Base-by-base conservation (phyloP, 192 early-diverging fungal genomes). In the Umbelopsis isabellina region DNA sequence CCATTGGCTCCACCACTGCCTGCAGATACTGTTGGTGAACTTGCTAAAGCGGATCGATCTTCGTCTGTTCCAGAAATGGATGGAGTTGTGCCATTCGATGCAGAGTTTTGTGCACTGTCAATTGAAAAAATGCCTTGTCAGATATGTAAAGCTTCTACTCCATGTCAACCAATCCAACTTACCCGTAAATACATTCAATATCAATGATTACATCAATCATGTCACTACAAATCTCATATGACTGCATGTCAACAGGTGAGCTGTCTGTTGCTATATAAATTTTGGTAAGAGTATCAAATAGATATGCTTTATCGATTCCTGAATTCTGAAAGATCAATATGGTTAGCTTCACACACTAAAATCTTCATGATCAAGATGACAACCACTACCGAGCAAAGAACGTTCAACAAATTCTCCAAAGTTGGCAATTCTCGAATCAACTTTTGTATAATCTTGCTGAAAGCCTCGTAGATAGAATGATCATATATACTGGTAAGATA, bases 221-320 rank as follows among this genome's bases (percentile, higher is more conserved):
- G 75, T 99, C 93, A 66, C 90, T 92, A 66, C 95, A 95, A 66
- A 99, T 89, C 81, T 93, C 91, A 80, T 97, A 99, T 6, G 89
- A 86, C 71, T 95, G 93, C 69, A 91, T 82, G 46, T 92, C 91
- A n/a, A 91, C 90, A 5, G 97, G 96, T 10, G 95, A 94, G 67
- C 88, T 89, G 68, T 99, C 97, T 5, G 94, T 98, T 4, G 97
- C 95, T 67, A 99, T 89, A 75, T 98, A 99, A 33, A 98, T 91
- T 74, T 97, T 96, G 18, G 93, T 92, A 30, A 84, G 51, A 5
- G 90, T 83, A 75, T 99, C 97, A 71, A 99, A 95, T 55, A 99
- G 80, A 73, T 96, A 98, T 22, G 94, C 95, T 77, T 99, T 99
- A 76, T 99, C 97, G 64, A 99, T 92, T 10, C 92, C 91, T 22